A percentile compares a stretch with the other conserved stretches of the same genome.
Conservation (phyloP, 2,329 filamentous ascomycete genomes). For the Nemania sp. region DNA sequence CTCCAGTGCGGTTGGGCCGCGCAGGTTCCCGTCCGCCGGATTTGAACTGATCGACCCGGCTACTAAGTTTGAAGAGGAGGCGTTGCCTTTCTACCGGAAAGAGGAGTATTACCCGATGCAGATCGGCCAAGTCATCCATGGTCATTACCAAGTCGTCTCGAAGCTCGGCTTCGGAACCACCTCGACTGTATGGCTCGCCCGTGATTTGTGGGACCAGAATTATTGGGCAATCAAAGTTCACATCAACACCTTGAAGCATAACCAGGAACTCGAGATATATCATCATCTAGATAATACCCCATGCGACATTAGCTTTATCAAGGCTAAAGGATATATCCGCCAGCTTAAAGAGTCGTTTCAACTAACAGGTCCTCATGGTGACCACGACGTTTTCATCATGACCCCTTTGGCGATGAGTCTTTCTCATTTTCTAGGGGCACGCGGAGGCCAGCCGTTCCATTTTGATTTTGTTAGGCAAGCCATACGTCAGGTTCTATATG, state of each 20-base stretch:
- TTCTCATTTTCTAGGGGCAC: background rate
- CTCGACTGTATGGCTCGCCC: constrained; percentile 18
- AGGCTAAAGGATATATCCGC: background rate
- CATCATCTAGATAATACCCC: background rate
- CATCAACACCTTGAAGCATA: constrained; percentile 11
- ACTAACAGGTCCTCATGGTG: constrained; percentile 7
- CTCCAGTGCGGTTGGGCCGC: constrained; percentile 1
- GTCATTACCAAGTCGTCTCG: constrained; percentile 12
- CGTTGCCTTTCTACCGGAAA: constrained; percentile 3
- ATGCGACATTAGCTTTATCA: background rate
- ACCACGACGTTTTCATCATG: constrained; percentile 15
- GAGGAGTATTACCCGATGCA: constrained; percentile 15
- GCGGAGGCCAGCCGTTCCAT: constrained; percentile 1
- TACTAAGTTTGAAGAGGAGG: constrained; percentile 12
- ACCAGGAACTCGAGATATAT: constrained; percentile 16
- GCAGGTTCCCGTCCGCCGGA: constrained; percentile 10
- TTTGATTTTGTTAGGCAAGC: constrained; percentile 2
- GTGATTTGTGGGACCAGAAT: constrained; percentile 8
- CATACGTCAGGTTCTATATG: constrained; percentile 7
- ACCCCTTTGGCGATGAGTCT: constrained; percentile 11
- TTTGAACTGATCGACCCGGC: constrained; percentile 6
- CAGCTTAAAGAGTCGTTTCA: constrained; percentile 9
- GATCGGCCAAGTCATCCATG: constrained; percentile 6
- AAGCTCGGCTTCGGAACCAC: constrained; percentile 17
- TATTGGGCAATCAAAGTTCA: constrained; percentile 18